These are phyloP conservation scores for Annulohypoxylon truncatum DNA, from an alignment of 2,329 filamentous ascomycete species.

Conservation along the genomic window DNA sequence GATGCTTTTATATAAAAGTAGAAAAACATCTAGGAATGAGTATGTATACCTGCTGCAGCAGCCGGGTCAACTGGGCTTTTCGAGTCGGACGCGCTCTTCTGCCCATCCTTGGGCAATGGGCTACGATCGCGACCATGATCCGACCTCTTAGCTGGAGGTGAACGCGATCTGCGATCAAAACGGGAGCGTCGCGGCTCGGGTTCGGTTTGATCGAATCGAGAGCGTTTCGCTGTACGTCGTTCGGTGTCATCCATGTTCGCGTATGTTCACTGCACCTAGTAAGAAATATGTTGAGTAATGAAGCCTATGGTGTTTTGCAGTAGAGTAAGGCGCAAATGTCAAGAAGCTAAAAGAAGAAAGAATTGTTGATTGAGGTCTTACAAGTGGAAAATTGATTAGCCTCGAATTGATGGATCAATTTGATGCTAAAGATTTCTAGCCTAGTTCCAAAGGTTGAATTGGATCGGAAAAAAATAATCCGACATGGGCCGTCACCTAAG, in stretches of 20 bases:
- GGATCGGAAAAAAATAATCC: slow-evolving; percentile 11
- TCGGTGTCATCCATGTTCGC: slow-evolving; percentile 79
- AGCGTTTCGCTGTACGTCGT: slow-evolving; percentile 79
- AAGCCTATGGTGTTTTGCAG: neutral
- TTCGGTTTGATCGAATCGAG: slow-evolving; percentile 93
- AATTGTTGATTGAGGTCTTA: slow-evolving; percentile 3
- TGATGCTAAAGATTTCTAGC: slow-evolving; percentile 27
- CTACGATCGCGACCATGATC: slow-evolving; percentile 84
- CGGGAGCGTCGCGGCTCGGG: slow-evolving; percentile 81
- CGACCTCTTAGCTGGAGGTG: slow-evolving; percentile 74
- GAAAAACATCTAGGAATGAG: slow-evolving; percentile 10
- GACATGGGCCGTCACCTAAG: neutral
- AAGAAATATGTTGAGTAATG: neutral
- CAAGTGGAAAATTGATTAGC: slow-evolving; percentile 9
- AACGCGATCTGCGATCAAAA: slow-evolving; percentile 93
- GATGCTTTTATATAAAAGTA: too few species aligned
- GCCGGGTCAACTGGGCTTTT: slow-evolving; percentile 73
- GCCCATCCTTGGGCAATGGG: slow-evolving; percentile 67
- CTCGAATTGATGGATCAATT: slow-evolving; percentile 4
- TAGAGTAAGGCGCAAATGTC: slow-evolving; percentile 1
- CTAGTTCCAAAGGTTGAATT: slow-evolving; percentile 26
- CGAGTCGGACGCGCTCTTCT: slow-evolving; percentile 50
- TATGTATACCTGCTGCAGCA: slow-evolving; percentile 79
- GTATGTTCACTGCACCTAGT: neutral
- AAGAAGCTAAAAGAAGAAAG: neutral